Base-by-base conservation (phyloP, 345 rosid species). In the Brassica cretica region DNA sequence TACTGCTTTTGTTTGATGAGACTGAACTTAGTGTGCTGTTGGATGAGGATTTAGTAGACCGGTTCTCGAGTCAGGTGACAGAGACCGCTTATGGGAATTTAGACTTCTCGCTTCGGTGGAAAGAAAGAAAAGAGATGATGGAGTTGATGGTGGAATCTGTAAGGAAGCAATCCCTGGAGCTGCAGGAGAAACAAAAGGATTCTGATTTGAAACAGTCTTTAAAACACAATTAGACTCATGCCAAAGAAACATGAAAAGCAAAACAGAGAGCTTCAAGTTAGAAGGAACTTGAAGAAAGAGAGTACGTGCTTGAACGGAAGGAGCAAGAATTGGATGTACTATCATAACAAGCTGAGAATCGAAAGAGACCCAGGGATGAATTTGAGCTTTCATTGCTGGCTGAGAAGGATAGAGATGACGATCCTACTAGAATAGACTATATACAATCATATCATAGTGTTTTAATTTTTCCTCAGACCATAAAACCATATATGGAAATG, bases 321-420 rank as follows among this genome's bases (percentile, higher is more conserved):
- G 49, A 19, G 18, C 32, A n/a, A 46, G 18, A 46, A 19, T 18
- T 61, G 0, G 62, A 46, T 5, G 53, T 68, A 68, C 29, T 11
- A 24, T 3, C 37, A 21, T 16, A 4, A 67, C 8, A 68, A 59
- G 60, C 15, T 21, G 27, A 21, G 66, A 55, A 24, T 4, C 51
- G 16, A 59, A 76, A 76, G 61, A 68, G 51, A 44, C 2, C 35
- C 18, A 18, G 46, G 67, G 8, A n/a, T n/a, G 65, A 21, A 51
- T 33, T 6, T 55, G 55, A 18, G 39, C 1, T 25, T n/a, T 61
- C 67, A n/a, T 1, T 15, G 39, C 5, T 35, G 21, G 15, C 11
- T 51, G 25, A 32, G n/a, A 33, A 65, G 6, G 32, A 15, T 10
- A 64, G 30, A 39, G 72, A 78, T 64, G 65, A 5, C 7, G 35